These are phyloP conservation scores for Leptographium radiaticola DNA, from an alignment of 2,329 filamentous ascomycete species.

Conservation along the genomic window DNA sequence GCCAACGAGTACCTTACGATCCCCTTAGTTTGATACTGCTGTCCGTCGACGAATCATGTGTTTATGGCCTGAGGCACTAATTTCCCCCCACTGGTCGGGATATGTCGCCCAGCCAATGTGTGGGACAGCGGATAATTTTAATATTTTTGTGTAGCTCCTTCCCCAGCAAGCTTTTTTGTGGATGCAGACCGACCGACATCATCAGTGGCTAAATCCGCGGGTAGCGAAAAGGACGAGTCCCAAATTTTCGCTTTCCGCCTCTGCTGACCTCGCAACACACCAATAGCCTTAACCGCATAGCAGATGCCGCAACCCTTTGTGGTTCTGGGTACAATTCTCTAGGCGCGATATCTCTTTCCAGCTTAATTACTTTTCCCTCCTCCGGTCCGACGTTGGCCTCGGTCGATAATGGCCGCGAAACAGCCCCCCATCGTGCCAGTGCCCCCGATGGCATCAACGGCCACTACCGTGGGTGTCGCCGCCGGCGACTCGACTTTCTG, in stretches of 20 bases:
- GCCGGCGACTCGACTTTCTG: slow-evolving; percentile 58
- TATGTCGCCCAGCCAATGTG: background rate
- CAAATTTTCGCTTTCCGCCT: background rate
- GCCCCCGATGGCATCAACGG: slow-evolving; percentile 21
- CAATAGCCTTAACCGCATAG: background rate
- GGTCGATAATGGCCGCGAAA: slow-evolving; percentile 23
- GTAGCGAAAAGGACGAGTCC: background rate
- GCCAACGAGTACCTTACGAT: background rate
- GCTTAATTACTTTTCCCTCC: background rate
- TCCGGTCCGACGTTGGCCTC: background rate
- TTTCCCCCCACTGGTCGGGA: background rate
- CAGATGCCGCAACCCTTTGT: background rate
- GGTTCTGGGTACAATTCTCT: background rate
- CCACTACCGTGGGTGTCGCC: slow-evolving; percentile 33
- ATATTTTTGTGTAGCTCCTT: slow-evolving; percentile 12
- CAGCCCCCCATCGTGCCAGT: slow-evolving; percentile 24
- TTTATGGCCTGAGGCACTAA: slow-evolving; percentile 9
- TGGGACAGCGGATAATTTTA: background rate
- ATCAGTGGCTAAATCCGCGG: slow-evolving; percentile 9
- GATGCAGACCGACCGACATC: slow-evolving; percentile 10
- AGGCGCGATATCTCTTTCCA: background rate
- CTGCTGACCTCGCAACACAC: background rate
- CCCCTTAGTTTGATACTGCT: background rate
- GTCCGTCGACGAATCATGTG: slow-evolving; percentile 8
- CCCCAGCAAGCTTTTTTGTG: slow-evolving; percentile 9